Base-by-base conservation (phyloP, 352 stramenopile species). In the Pythium scleroteichum region DNA sequence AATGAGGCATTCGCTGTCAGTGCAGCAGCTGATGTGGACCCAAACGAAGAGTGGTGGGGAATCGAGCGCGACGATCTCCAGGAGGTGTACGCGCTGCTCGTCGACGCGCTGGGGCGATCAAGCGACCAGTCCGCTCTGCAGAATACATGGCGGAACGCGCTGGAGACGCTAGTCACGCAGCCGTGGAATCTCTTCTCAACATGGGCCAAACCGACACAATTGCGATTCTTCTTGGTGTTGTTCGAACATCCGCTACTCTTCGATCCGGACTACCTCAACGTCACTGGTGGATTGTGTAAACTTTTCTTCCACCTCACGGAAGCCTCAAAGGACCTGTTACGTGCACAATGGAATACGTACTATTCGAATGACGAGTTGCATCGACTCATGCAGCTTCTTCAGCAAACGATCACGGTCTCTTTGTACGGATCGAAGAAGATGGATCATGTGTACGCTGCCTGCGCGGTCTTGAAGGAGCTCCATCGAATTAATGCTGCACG, bases 151-250 rank as follows among this genome's bases (percentile, higher is more conserved):
- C 64, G 72, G 1, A 92, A 92, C 48, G 83, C 80, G 16, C 66
- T 92, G 20, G 76, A 86, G 45, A 84, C 68, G 42, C 55, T 90
- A 44, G 80, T 90, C 32, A 87, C 64, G 13, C 80, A 90, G 64
- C 77, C 83, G 13, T 92, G 83, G 83, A 88, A 90, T 47, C 62
- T 85, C 17, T 88, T 79, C 55, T 89, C 82, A 39, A 90, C 76
- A 16, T 92, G 83, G 83, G 74, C 77, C 10, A 64, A 53, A 8
- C 68, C 73, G 0, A 38, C 20, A 17, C 41, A 72, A 13, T 44
- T 93, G 35, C 79, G 82, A 10, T 90, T 91, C 53, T 79, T 93
- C 44, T 59, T 90, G 12, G 68, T 93, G 8, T 38, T 93, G n/a
- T 86, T 91, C 49, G 81, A 91, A 19, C 77, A 89, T 45, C 81